Evolutionary conservation across 805 yeast species (phyloP).

Genomic region (Saccharomycopsis selenospora): DNA sequence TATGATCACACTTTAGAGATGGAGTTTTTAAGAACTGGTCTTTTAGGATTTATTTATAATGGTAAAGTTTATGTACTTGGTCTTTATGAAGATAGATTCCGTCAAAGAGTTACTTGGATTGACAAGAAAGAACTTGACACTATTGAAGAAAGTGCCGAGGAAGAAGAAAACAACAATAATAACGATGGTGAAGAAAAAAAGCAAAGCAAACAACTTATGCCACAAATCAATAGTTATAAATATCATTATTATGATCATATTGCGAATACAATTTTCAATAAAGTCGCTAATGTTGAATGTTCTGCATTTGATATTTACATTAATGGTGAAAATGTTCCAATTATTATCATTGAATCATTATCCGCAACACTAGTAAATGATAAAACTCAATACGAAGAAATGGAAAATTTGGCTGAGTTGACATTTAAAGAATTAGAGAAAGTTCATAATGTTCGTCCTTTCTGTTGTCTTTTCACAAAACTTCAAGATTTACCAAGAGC

Average conservation of each 20-base stretch:
- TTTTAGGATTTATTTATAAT: conserved; percentile 79
- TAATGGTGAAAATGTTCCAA: conserved; percentile 76
- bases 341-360: conserved; percentile 74
- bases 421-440: conserved; percentile 41
- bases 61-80: conserved; percentile 89
- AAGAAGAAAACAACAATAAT: conserved; percentile 25
- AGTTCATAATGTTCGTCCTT: conserved; percentile 68
- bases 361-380: conserved; percentile 33
- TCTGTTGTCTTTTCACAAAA: conserved; percentile 74
- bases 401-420: conserved; percentile 44
- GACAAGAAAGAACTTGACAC: conserved; percentile 34
- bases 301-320: conserved; percentile 82
- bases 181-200: conserved; percentile 7
- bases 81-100: conserved; percentile 81
- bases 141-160: conserved; percentile 18
- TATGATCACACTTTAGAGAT: conserved; percentile 61
- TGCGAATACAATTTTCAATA: conserved; percentile 74
- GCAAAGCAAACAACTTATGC: conserved; percentile 19
- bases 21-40: conserved; percentile 84
- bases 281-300: conserved; percentile 79
- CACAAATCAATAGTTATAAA: conserved; percentile 27
- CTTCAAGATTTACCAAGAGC: conserved; percentile 81
- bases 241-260: conserved; percentile 86
- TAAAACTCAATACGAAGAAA: conserved; percentile 30
- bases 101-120: conserved; percentile 66